phyloP scores from a whole-genome alignment of 75 land plant species.

The Ceratopteris richardii region DNA sequence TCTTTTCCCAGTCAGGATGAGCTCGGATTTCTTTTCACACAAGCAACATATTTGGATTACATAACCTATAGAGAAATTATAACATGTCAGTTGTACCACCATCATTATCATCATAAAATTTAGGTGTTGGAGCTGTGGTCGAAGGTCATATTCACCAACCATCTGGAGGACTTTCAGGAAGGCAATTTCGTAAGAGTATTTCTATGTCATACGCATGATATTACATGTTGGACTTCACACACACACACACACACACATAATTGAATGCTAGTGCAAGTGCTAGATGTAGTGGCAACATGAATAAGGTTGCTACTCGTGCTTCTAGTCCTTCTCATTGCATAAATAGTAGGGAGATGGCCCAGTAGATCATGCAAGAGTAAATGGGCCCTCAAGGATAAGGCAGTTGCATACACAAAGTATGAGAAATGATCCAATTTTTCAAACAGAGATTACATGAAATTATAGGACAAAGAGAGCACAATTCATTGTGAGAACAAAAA shows the following conservation, averaged over 20 bases:
- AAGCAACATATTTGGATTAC: constrained; percentile 60
- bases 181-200: constrained; percentile 66
- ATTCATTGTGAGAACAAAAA: no score
- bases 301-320: constrained; percentile 56
- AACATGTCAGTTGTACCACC: constrained; percentile 61
- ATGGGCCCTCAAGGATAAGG: no score
- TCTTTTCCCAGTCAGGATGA: constrained; percentile 67
- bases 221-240: constrained; percentile 67
- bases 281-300: constrained; percentile 58
- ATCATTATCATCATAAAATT: constrained; percentile 61
- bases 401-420: no score
- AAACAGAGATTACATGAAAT: no score
- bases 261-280: constrained; percentile 60
- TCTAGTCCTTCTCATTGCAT: constrained; percentile 45
- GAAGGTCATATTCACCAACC: constrained; percentile 71
- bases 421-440: no score
- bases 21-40: constrained; percentile 64
- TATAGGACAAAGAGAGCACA: no score
- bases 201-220: constrained; percentile 81
- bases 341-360: constrained; percentile 25
- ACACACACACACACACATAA: constrained; percentile 76
- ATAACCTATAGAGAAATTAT: constrained; percentile 66
- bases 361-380: no score
- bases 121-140: constrained; percentile 11
- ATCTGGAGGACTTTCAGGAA: constrained; percentile 56